Evolutionary conservation across 2,329 filamentous ascomycete species (phyloP), one percentile per base, ranked within the genome.

Genomic region (Colletotrichum limetticola): DNA sequence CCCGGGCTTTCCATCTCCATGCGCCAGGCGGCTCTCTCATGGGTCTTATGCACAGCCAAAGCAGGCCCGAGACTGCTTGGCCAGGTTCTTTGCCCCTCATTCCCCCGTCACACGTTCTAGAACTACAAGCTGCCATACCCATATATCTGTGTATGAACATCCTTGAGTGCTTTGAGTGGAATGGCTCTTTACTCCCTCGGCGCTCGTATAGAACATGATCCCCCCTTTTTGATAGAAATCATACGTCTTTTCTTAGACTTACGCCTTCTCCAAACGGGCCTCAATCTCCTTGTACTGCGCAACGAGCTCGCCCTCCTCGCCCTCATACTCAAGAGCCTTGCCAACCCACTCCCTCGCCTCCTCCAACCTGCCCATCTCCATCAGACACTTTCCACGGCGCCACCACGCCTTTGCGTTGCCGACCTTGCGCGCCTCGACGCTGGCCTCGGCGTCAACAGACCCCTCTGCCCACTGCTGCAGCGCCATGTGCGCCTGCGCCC

Each of bases 381-480:
- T 84, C 80, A 98, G 83, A 80, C 95, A 97, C 85, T 91, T 91
- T 11, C 94, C 97, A 74, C 94, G 88, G 74, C 97, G 88, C 92
- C 95, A 98, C 95, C 96, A 98, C 0, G 92, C 95, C 90, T 98
- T 98, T 1, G 94, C 91, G 82, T 99, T 98, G 52, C 93, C 95
- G 55, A 92, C 89, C 76, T 91, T 90, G 87, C 96, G 95, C 75
- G 94, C 92, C 86, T 98, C 95, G 56, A 98, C 93, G 81, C 94
- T 97, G 35, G 91, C 90, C 85, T 97, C 93, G 4, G 95, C 95
- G 83, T 99, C 97, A 6, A 95, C 88, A n/a, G 93, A 90, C 5
- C 91, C 97, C 84, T 97, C 95, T 0, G 94, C 89, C 95, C 96
- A 98, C 77, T 89, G 89, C 83, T 92, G 90, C 82, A 93, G 85